phyloP scores from a whole-genome alignment of 345 rosid genomes.

The Turritis glabra region DNA sequence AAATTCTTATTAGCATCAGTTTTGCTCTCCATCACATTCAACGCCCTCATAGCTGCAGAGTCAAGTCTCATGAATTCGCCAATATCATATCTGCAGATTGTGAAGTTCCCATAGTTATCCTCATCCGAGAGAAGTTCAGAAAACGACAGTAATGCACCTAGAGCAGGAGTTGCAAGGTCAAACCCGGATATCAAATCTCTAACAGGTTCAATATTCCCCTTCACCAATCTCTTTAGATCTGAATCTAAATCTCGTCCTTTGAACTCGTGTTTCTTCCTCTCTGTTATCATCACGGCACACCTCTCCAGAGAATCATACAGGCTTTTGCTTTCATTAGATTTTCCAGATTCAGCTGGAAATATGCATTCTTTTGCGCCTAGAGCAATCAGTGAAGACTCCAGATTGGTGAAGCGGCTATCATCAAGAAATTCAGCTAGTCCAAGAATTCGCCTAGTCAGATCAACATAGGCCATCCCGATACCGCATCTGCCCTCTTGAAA shows the following conservation, averaged over 20 bases:
- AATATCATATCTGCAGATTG: constrained; percentile 59
- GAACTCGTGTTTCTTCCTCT: constrained; percentile 85
- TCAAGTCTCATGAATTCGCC: constrained; percentile 83
- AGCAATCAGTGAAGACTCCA: constrained; percentile 90
- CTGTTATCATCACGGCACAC: constrained; percentile 86
- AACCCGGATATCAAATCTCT: constrained; percentile 80
- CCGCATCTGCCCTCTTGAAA: constrained; percentile 69
- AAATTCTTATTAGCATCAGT: constrained; percentile 93
- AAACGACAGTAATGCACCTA: constrained; percentile 79
- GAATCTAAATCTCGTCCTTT: constrained; percentile 86
- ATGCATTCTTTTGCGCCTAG: constrained; percentile 96
- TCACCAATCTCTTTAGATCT: constrained; percentile 84
- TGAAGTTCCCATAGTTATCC: constrained; percentile 78
- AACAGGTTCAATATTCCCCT: constrained; percentile 82
- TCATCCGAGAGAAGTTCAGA: constrained; percentile 86
- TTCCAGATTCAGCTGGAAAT: constrained; percentile 71
- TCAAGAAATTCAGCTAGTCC: constrained; percentile 95
- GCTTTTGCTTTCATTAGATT: constrained; percentile 55
- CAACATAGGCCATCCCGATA: constrained; percentile 83
- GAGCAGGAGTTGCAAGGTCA: constrained; percentile 82
- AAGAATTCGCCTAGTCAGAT: constrained; percentile 69
- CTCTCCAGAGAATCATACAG: constrained; percentile 65
- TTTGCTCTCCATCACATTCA: constrained; percentile 95
- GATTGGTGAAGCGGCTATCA: constrained; percentile 88
- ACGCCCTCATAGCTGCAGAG: constrained; percentile 93